phyloP scores from a whole-genome alignment of 2,329 filamentous ascomycete species.

The Aspergillus sp. region DNA sequence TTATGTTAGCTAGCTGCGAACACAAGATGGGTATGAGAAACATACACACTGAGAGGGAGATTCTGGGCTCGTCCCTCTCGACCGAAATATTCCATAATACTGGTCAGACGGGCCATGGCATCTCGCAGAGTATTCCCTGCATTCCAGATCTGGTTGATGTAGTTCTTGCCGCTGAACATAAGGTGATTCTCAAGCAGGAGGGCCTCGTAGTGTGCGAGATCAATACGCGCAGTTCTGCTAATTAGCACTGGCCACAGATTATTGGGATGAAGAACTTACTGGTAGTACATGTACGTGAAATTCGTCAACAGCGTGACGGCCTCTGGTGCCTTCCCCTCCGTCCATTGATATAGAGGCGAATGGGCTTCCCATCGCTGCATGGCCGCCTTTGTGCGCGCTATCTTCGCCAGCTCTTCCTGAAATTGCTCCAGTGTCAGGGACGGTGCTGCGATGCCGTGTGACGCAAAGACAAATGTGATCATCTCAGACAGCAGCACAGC shows the following conservation, averaged over 20 bases:
- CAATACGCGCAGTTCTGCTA: slow-evolving; percentile 44
- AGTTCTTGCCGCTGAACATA: slow-evolving; percentile 38
- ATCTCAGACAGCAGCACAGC: slow-evolving; percentile 51
- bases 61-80: slow-evolving; percentile 47
- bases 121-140: slow-evolving; percentile 44
- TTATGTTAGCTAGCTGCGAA: not conserved
- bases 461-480: slow-evolving; percentile 47
- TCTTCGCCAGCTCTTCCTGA: slow-evolving; percentile 6
- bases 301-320: slow-evolving; percentile 40
- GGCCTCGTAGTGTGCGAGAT: slow-evolving; percentile 50
- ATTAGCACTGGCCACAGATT: not conserved
- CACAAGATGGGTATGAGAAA: slow-evolving; percentile 8
- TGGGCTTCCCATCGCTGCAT: slow-evolving; percentile 22
- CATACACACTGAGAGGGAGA: slow-evolving; percentile 51
- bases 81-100: slow-evolving; percentile 50
- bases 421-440: slow-evolving; percentile 18
- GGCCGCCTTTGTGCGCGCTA: slow-evolving; percentile 16
- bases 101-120: slow-evolving; percentile 46
- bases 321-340: slow-evolving; percentile 6
- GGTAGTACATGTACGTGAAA: slow-evolving; percentile 54
- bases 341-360: slow-evolving; percentile 5
- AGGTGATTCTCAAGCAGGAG: slow-evolving; percentile 43
- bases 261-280: slow-evolving; percentile 36
- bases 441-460: slow-evolving; percentile 14
- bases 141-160: slow-evolving; percentile 36